Base-by-base conservation (phyloP, 2,329 filamentous ascomycete genomes). In the Basipetospora chlamydospora region DNA sequence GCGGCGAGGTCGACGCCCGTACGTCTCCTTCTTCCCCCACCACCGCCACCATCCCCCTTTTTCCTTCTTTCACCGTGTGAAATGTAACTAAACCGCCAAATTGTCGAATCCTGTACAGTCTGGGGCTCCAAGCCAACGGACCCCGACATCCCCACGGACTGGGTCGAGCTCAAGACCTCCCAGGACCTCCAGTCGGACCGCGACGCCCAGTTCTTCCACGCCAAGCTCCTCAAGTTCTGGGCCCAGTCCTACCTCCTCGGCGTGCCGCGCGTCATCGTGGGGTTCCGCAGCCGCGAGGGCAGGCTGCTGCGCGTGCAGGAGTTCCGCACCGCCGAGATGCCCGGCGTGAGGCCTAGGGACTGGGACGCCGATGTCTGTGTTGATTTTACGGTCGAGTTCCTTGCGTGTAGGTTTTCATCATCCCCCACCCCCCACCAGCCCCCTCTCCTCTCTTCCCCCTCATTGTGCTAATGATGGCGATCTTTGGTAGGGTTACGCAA, bases 301-400 rank as follows among this genome's bases (percentile, higher is more conserved):
- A 70, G 83, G 37, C 63, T 98, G 16, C 66, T 67, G 33, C 66
- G 72, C 10, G 52, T 92, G 10, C 73, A 93, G 52, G 83, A 93
- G 50, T 71, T 93, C 22, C 73, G 84, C 41, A 95, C 87, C 2
- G 73, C 76, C 31, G 67, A 63, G 21, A 85, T 98, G 38, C 90
- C 90, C 0, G 69, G 72, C 2, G 80, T 72, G 35, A 82, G 92
- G 11, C 75, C 79, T 47, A 67, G 72, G 37, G 73, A 70, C 32
- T 98, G 90, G 90, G 83, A 96, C 58, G 88, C 84, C 13, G 88
- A 95, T 51, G 72, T 81, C 45, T 95, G 87, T 51, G 90, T 96
- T 50, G 94, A 93, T 47, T 95, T 95, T 58, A 76, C 85, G 2
- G 75, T 73, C 2, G 66, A 60, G 1, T 83, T 96, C 46, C 57